Conservation (phyloP, 306 rosid species). For the Ormosia emarginata region DNA sequence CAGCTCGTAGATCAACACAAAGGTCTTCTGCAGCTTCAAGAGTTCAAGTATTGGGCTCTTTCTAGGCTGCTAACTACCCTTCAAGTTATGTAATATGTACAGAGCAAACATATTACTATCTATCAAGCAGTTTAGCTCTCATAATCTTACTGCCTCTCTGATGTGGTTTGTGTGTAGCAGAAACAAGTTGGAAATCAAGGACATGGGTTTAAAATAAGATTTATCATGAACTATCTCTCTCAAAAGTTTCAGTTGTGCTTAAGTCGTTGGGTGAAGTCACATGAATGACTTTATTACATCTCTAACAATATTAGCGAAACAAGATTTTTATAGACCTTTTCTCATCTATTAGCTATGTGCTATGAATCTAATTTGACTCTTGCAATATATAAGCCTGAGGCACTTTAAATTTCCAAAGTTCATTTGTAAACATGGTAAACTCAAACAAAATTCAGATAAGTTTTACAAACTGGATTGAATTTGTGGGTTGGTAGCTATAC, state of each 20-base stretch:
- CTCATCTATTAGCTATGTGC: background rate
- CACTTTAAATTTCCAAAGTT: background rate
- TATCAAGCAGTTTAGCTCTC: slow-evolving; percentile 21
- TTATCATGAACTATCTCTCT: too few relatives aligned
- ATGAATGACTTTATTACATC: too few relatives aligned
- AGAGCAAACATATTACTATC: background rate
- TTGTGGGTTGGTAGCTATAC: too few relatives aligned
- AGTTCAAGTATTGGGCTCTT: background rate
- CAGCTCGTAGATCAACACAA: slow-evolving; percentile 23
- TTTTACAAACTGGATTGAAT: background rate
- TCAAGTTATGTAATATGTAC: background rate
- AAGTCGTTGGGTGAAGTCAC: too few relatives aligned
- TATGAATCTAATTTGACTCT: background rate
- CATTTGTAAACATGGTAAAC: background rate
- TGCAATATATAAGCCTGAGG: background rate
- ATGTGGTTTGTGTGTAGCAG: background rate
- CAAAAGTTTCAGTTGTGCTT: too few relatives aligned
- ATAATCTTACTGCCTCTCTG: background rate
- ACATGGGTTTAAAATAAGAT: background rate
- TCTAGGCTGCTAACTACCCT: background rate
- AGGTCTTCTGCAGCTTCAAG: slow-evolving; percentile 28
- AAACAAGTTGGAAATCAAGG: background rate
- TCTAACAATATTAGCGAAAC: too few relatives aligned
- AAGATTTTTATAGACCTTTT: background rate
- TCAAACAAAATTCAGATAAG: background rate